Evolutionary conservation across 2,329 filamentous ascomycete genomes (phyloP).

Genomic region (Phyllosticta paracitricarpa): DNA sequence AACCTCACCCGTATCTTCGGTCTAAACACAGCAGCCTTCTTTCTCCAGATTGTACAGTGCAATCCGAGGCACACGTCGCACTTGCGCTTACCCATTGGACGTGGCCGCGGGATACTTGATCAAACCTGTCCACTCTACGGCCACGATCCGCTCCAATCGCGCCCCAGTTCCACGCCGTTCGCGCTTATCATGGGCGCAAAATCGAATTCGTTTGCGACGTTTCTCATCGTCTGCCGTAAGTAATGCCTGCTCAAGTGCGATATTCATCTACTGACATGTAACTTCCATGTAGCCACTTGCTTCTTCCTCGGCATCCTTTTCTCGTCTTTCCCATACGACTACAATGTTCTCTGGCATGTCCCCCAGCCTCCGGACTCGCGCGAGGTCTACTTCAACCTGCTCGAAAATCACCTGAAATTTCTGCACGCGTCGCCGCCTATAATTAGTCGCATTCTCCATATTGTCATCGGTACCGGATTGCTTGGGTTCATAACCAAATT

Average conservation of each 20-base stretch:
- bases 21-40: background rate
- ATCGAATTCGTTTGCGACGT: conserved; percentile 72
- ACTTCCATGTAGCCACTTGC: conserved; percentile 48
- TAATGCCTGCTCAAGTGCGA: conserved; percentile 19
- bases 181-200: conserved; percentile 11
- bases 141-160: background rate
- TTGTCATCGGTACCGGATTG: conserved; percentile 79
- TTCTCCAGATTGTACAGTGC: background rate
- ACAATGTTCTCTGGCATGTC: conserved; percentile 73
- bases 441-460: conserved; percentile 87
- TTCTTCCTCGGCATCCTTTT: conserved; percentile 99
- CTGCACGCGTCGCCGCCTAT: conserved; percentile 85
- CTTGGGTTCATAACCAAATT: conserved; percentile 83
- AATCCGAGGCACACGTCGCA: background rate
- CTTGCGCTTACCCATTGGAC: background rate
- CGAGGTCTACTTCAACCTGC: conserved; percentile 64
- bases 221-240: conserved; percentile 92
- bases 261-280: conserved; percentile 10
- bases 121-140: background rate
- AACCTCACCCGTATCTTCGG: background rate
- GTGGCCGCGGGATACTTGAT: background rate
- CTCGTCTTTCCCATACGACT: conserved; percentile 92
- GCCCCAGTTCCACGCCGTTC: background rate
- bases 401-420: conserved; percentile 84
- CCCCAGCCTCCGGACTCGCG: conserved; percentile 43